A percentile compares a stretch with the other conserved stretches of the same genome.
These are phyloP conservation scores for Hysterangium stoloniferum DNA, from an alignment of 768 basidiomycete species.

Conservation along the genomic window DNA sequence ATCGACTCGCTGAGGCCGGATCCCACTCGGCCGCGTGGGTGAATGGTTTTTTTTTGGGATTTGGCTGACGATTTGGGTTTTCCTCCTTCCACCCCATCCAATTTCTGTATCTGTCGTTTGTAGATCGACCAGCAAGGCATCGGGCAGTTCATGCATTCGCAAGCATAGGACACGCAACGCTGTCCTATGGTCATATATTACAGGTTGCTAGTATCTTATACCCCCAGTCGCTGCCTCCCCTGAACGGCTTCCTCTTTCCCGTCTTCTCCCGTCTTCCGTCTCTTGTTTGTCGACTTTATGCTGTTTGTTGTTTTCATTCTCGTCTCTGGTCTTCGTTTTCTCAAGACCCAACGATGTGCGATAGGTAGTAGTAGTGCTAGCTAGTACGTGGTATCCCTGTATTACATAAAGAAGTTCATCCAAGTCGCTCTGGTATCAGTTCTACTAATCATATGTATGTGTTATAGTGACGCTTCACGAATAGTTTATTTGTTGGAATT, in stretches of 20 bases:
- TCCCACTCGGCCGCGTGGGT: not conserved
- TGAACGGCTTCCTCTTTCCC: too few species aligned
- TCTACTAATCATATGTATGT: too few species aligned
- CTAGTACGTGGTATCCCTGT: too few species aligned
- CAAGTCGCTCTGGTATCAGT: too few species aligned
- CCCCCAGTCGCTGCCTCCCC: too few species aligned
- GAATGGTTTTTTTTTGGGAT: too few species aligned
- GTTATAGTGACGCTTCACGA: too few species aligned
- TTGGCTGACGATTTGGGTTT: not conserved
- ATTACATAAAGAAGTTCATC: too few species aligned
- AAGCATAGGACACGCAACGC: not conserved
- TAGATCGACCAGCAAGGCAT: conserved; percentile 11
- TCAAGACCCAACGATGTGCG: not conserved
- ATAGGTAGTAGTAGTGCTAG: too few species aligned
- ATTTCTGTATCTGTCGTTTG: not conserved
- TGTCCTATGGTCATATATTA: not conserved
- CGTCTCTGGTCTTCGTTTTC: not conserved
- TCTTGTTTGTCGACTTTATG: not conserved
- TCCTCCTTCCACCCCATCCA: not conserved
- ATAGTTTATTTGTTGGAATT: too few species aligned
- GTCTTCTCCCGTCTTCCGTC: too few species aligned
- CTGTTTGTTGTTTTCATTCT: not conserved
- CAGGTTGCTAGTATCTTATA: too few species aligned
- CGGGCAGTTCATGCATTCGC: conserved; percentile 8
- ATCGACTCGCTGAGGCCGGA: not conserved